These are phyloP conservation scores for Tetracentron sinense DNA, from an alignment of 164 flowering plant genomes.

Conservation along the genomic window DNA sequence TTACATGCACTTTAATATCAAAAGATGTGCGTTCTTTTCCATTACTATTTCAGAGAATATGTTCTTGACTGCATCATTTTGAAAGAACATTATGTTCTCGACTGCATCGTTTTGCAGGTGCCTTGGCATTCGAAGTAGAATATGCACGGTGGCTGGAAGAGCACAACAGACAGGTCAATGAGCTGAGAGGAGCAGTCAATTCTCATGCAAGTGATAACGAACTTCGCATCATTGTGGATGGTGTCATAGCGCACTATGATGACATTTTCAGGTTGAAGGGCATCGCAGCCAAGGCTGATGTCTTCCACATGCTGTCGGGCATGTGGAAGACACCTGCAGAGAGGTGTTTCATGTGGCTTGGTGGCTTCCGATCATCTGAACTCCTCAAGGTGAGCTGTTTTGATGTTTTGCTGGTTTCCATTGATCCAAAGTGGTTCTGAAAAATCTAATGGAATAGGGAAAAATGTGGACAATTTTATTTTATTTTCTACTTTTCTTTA, in stretches of 20 bases:
- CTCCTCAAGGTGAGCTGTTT: constrained; percentile 23
- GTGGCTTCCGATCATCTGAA: constrained; percentile 90
- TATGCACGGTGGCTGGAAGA: constrained; percentile 87
- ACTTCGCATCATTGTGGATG: constrained; percentile 68
- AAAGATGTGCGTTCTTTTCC: too few relatives aligned
- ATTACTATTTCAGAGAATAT: too few relatives aligned
- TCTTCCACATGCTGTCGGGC: constrained; percentile 81
- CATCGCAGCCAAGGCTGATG: constrained; percentile 80
- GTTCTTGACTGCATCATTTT: too few relatives aligned
- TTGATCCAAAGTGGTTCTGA: too few relatives aligned
- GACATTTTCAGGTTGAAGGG: constrained; percentile 74
- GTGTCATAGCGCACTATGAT: constrained; percentile 53
- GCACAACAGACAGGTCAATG: constrained; percentile 63
- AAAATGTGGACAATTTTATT: too few relatives aligned
- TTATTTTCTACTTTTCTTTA: neutral
- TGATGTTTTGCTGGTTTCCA: neutral
- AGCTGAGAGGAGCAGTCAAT: constrained; percentile 72
- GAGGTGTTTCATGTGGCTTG: constrained; percentile 90
- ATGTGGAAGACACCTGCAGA: constrained; percentile 98
- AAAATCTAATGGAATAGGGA: neutral
- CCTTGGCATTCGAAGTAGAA: constrained; percentile 78
- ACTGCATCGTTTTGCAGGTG: constrained; percentile 37
- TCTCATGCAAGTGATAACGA: constrained; percentile 83
- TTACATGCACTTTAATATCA: too few relatives aligned
- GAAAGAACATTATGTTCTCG: too few relatives aligned